Evolutionary conservation across 2,329 filamentous ascomycete genomes (phyloP).

Genomic region (Epichloe festucae): DNA sequence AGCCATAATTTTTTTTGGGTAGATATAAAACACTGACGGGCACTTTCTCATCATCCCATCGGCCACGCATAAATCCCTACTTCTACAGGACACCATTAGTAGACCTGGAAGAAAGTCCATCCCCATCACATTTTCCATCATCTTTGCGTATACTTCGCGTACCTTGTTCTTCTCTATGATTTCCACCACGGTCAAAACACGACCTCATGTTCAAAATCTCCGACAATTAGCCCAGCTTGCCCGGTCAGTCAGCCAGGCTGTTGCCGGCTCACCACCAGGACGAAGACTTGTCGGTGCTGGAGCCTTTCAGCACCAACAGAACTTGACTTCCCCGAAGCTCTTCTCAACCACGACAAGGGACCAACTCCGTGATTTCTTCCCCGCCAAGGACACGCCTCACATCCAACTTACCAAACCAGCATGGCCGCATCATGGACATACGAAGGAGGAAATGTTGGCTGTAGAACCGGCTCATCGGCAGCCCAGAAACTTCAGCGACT

Average conservation of each 20-base stretch:
- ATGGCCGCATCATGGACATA: slow-evolving; percentile 64
- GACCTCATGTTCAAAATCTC: slow-evolving; percentile 8
- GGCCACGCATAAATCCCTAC: too few relatives aligned
- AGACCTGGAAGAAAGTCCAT: not conserved
- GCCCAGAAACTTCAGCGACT: slow-evolving; percentile 61
- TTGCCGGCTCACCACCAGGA: slow-evolving; percentile 3
- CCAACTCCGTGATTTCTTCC: slow-evolving; percentile 48
- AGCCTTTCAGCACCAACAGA: slow-evolving; percentile 4
- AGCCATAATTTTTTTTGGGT: too few relatives aligned
- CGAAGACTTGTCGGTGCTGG: slow-evolving; percentile 8
- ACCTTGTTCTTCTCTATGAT: slow-evolving; percentile 11
- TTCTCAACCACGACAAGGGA: slow-evolving; percentile 37
- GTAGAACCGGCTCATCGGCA: slow-evolving; percentile 67
- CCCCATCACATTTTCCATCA: not conserved
- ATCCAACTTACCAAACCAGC: slow-evolving; percentile 51
- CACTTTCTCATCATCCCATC: too few relatives aligned
- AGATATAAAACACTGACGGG: too few relatives aligned
- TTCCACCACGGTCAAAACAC: slow-evolving; percentile 13
- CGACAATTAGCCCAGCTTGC: slow-evolving; percentile 15
- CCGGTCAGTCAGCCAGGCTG: slow-evolving; percentile 4
- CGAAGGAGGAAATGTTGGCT: slow-evolving; percentile 62
- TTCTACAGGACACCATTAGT: not conserved
- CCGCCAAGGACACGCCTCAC: slow-evolving; percentile 43
- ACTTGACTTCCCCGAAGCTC: slow-evolving; percentile 12
- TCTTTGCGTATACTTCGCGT: not conserved